Evolutionary conservation across 805 yeast species (phyloP).

Genomic region (Schizosaccharomyces lindneri): DNA sequence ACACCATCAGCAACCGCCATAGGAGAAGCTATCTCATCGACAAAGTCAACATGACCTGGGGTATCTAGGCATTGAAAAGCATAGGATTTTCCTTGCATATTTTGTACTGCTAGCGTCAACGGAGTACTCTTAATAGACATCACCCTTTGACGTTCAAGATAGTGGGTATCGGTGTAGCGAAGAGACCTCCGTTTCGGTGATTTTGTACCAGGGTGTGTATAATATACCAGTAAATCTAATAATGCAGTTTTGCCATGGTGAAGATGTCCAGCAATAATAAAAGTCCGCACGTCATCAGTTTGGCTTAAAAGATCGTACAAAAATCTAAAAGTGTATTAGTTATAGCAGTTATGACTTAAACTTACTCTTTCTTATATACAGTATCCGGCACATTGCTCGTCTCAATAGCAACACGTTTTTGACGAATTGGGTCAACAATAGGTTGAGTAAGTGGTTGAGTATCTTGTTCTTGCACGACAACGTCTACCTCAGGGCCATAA

Average conservation of each 20-base stretch:
- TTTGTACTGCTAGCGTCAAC: conserved; percentile 32
- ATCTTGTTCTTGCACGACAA: conserved; percentile 30
- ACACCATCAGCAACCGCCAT: conserved; percentile 38
- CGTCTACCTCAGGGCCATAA: conserved; percentile 40
- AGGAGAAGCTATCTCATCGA: conserved; percentile 44
- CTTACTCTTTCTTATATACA: conserved; percentile 34
- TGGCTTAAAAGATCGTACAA: conserved; percentile 23
- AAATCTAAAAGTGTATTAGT: background rate
- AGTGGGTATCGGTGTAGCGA: conserved; percentile 48
- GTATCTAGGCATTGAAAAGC: conserved; percentile 50
- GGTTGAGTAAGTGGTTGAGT: conserved; percentile 35
- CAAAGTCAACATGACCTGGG: conserved; percentile 78
- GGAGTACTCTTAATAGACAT: conserved; percentile 39
- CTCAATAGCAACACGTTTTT: conserved; percentile 23
- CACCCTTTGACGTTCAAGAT: conserved; percentile 45
- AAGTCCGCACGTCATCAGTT: conserved; percentile 46
- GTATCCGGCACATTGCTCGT: conserved; percentile 33
- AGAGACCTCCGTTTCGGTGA: conserved; percentile 18
- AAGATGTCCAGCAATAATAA: conserved; percentile 55
- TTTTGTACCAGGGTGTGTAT: conserved; percentile 26
- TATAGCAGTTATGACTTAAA: no score
- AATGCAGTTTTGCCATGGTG: conserved; percentile 74
- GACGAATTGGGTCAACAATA: conserved; percentile 28
- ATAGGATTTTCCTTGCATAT: conserved; percentile 27
- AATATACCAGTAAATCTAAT: conserved; percentile 37